Conservation (phyloP, 352 stramenopile genomes). For the Pythium phragmiticola region DNA sequence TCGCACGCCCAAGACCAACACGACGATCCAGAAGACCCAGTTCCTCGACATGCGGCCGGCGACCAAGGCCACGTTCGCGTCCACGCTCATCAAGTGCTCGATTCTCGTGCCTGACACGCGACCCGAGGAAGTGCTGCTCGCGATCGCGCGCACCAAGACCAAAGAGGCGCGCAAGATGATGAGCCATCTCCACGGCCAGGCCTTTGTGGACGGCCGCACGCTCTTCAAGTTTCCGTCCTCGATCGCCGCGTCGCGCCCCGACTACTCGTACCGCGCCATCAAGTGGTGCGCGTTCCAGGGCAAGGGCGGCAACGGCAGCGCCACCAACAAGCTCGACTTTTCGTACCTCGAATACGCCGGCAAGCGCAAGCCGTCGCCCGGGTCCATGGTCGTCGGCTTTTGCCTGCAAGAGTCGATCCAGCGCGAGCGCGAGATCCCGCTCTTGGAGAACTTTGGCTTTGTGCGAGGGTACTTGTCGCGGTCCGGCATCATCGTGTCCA, state of each 20-base stretch:
- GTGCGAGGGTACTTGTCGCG: constrained; percentile 49
- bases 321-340: constrained; percentile 60
- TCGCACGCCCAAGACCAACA: constrained; percentile 25
- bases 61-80: constrained; percentile 40
- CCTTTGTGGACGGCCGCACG: constrained; percentile 64
- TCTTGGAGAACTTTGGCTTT: constrained; percentile 60
- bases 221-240: constrained; percentile 64
- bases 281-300: constrained; percentile 70
- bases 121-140: constrained; percentile 55
- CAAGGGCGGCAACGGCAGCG: constrained; percentile 18
- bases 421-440: constrained; percentile 56
- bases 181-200: constrained; percentile 51
- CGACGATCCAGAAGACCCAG: constrained; percentile 46
- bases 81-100: constrained; percentile 64
- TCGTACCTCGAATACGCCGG: constrained; percentile 75
- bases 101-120: constrained; percentile 49
- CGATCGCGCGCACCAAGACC: constrained; percentile 55
- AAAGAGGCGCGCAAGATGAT: constrained; percentile 61
- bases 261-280: constrained; percentile 65
- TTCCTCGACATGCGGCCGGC: constrained; percentile 68
- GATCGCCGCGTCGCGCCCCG: constrained; percentile 37
- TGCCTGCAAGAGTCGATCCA: constrained; percentile 72
- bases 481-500: constrained; percentile 67
- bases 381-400: constrained; percentile 67
- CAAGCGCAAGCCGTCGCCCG: constrained; percentile 44